Conservation (phyloP, 805 yeast species). For the Henningerozyma blattae region DNA sequence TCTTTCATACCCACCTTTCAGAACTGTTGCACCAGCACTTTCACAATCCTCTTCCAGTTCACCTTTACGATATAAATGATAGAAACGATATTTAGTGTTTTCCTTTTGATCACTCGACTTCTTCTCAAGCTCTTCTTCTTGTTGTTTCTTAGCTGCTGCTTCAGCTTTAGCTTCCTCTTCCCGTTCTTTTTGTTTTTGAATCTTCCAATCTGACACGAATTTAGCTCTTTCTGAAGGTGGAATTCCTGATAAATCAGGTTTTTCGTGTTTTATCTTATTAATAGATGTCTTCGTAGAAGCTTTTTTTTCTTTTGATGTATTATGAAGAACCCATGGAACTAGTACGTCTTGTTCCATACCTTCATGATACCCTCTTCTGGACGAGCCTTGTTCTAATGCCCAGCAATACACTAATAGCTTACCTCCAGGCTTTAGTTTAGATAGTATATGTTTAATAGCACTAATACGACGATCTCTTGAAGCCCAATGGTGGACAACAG, state of each 20-base stretch:
- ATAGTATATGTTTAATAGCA: constrained; percentile 61
- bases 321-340: constrained; percentile 87
- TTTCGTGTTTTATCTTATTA: constrained; percentile 6
- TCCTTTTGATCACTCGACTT: constrained; percentile 13
- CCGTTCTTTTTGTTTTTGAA: constrained; percentile 10
- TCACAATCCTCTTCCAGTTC: constrained; percentile 65
- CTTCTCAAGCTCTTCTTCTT: constrained; percentile 10
- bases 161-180: constrained; percentile 20
- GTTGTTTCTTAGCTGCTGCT: constrained; percentile 15
- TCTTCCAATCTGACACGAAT: constrained; percentile 18
- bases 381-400: constrained; percentile 87
- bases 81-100: constrained; percentile 67
- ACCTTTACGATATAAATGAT: constrained; percentile 77
- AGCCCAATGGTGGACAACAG: constrained; percentile 94
- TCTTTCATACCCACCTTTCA: constrained; percentile 73
- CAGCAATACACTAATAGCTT: constrained; percentile 79
- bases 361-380: constrained; percentile 82
- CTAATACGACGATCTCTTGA: constrained; percentile 65
- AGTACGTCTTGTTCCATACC: constrained; percentile 89
- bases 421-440: constrained; percentile 48
- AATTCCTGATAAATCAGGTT: constrained; percentile 16
- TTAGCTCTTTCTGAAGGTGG: constrained; percentile 20
- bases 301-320: constrained; percentile 22
- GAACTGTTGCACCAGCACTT: constrained; percentile 57
- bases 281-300: constrained; percentile 1